phyloP scores from a whole-genome alignment of 2,329 filamentous ascomycete genomes.

The Trichoderma koningii region DNA sequence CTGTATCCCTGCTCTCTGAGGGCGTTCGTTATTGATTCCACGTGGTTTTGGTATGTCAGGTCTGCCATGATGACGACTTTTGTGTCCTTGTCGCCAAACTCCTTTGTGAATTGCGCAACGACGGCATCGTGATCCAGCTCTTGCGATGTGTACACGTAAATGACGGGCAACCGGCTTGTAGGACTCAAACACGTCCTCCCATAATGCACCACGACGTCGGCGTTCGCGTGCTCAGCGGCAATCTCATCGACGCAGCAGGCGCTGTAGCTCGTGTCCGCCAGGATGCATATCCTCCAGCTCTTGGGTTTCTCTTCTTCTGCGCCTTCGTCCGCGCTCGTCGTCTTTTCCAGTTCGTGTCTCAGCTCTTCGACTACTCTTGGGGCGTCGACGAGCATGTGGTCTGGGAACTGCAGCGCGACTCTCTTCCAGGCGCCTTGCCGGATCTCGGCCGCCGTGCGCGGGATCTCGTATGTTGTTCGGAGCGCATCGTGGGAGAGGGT shows the following conservation, averaged over 20 bases:
- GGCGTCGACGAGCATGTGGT: conserved; percentile 86
- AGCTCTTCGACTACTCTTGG: conserved; percentile 71
- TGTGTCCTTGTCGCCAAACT: conserved; percentile 64
- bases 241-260: conserved; percentile 97
- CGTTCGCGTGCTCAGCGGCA: conserved; percentile 88
- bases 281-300: conserved; percentile 66
- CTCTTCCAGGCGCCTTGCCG: conserved; percentile 68
- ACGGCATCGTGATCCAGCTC: conserved; percentile 64
- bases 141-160: conserved; percentile 85
- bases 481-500: conserved; percentile 67
- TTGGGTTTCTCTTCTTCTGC: conserved; percentile 28
- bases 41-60: conserved; percentile 79
- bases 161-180: conserved; percentile 80
- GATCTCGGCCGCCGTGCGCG: conserved; percentile 76
- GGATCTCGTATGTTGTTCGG: conserved; percentile 78
- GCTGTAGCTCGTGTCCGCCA: conserved; percentile 95
- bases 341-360: conserved; percentile 33
- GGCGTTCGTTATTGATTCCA: conserved; percentile 57
- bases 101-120: conserved; percentile 61
- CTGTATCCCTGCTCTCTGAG: conserved; percentile 68
- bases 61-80: conserved; percentile 85
- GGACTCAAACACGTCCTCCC: conserved; percentile 90
- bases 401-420: conserved; percentile 93
- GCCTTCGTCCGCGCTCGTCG: conserved; percentile 22
- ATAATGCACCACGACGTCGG: conserved; percentile 92